Evolutionary conservation across 169 alveolate species (phyloP), one percentile per base, ranked within the genome.

Genomic region (Miamiensis avidus): DNA sequence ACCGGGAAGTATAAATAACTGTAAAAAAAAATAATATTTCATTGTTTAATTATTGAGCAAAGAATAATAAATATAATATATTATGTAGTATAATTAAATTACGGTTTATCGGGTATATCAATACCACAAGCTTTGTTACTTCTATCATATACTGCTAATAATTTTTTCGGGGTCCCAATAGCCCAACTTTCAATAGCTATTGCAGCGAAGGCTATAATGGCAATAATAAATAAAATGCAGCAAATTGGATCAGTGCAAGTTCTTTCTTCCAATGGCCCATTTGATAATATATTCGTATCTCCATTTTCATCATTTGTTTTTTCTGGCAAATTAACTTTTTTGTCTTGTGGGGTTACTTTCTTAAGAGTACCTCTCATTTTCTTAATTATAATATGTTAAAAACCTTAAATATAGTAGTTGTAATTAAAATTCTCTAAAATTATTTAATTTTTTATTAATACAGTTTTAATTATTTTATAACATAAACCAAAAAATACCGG

Each of bases 221-320:
- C 69, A 20, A 83, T 76, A n/a, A 92, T 33, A 83, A 95, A 95
- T 30, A 93, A 78, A 30, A 93, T 72, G 76, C 91, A 91, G 88
- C 94, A 93, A 34, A 93, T 69, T 31, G 88, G 33, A 88, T 95
- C 98, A 30, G 96, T 89, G 90, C 97, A 93, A 78, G 83, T 83
- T 77, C 98, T 89, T 0, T 91, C 82, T 49, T 87, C 89, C 26
- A 93, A 32, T 75, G 98, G 98, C 1, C 98, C 98, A 84, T 93
- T 91, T 49, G 83, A 85, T 31, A 95, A 78, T 69, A 88, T 89
- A 16, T 90, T 88, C 11, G 90, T 95, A 4, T 89, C 90, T 83
- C 85, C 91, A 89, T 49, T 20, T 49, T 49, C 69, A 20, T 11
- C 4, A 49, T 11, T 11, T 49, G 4, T 20, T 11, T 49, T 20